Evolutionary conservation across 2,329 filamentous ascomycete species (phyloP).

Genomic region (Aspergillus transmontanensis): DNA sequence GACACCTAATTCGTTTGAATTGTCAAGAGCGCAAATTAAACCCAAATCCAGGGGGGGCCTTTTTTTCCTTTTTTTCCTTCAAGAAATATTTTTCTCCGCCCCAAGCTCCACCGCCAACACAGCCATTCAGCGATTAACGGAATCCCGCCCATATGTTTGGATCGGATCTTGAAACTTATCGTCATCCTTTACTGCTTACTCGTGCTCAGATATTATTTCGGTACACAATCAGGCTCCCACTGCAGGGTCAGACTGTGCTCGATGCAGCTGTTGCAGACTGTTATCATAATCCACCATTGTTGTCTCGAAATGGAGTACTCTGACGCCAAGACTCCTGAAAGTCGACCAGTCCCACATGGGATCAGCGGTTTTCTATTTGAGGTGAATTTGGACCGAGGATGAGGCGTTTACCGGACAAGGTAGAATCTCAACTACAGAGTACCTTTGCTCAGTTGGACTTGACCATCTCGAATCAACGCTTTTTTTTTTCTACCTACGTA

Average conservation of each 20-base stretch:
- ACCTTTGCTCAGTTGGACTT: neutral
- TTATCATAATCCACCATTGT: neutral
- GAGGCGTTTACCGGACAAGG: neutral
- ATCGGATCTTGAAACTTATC: neutral
- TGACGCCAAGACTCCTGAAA: neutral
- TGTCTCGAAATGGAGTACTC: neutral
- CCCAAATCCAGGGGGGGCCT: neutral
- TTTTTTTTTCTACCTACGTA: too few species aligned
- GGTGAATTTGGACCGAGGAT: neutral
- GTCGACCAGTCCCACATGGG: neutral
- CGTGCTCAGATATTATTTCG: neutral
- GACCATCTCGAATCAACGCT: neutral
- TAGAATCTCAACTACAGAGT: neutral
- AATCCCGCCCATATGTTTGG: neutral
- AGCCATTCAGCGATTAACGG: conserved; percentile 1
- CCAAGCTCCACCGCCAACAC: neutral
- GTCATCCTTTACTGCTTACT: too few species aligned
- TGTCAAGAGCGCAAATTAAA: neutral
- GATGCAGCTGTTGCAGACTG: neutral
- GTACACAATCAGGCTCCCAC: neutral
- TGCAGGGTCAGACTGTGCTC: neutral
- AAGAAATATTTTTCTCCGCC: neutral
- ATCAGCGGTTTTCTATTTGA: neutral
- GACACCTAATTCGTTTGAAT: conserved; percentile 1
- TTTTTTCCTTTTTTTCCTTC: neutral